Conservation (phyloP, 352 stramenopile genomes). For the Globisporangium carolinianum region DNA sequence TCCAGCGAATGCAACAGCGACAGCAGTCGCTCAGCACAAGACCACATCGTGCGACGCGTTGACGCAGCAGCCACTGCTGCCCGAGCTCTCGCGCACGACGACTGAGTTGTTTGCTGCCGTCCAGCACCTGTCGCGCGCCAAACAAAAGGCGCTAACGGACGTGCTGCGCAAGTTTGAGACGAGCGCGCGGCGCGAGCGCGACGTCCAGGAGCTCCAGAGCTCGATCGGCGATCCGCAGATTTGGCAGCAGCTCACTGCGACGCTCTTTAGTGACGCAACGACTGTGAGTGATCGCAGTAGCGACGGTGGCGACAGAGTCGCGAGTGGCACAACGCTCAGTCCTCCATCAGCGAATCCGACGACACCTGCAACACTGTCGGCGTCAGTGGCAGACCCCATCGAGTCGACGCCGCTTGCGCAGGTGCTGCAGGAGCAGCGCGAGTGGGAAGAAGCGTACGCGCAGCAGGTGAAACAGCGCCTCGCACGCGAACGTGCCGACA, state of each 20-base stretch:
- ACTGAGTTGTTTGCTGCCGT: slow-evolving; percentile 59
- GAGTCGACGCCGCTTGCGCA: slow-evolving; percentile 20
- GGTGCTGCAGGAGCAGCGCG: slow-evolving; percentile 48
- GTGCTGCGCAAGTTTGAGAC: slow-evolving; percentile 58
- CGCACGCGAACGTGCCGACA: slow-evolving; percentile 35
- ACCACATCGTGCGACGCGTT: not conserved
- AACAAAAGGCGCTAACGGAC: slow-evolving; percentile 53
- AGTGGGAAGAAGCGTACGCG: slow-evolving; percentile 58
- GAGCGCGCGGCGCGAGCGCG: slow-evolving; percentile 39
- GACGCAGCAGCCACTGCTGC: not conserved
- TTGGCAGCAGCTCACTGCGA: slow-evolving; percentile 60
- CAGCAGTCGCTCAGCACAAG: not conserved
- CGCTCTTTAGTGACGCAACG: slow-evolving; percentile 15
- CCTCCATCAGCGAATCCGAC: too few species aligned
- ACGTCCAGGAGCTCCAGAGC: slow-evolving; percentile 41
- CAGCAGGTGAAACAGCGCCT: slow-evolving; percentile 41
- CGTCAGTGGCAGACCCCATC: slow-evolving; percentile 2
- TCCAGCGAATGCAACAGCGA: not conserved
- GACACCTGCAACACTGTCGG: not conserved
- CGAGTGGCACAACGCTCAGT: too few species aligned
- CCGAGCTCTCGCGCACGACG: slow-evolving; percentile 38
- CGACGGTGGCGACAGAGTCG: not conserved
- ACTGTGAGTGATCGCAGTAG: not conserved
- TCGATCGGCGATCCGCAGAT: slow-evolving; percentile 69
- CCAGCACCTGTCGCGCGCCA: slow-evolving; percentile 57